Conservation (phyloP, 305 asterid genomes). For the Fraxinus xanthoxyloides region DNA sequence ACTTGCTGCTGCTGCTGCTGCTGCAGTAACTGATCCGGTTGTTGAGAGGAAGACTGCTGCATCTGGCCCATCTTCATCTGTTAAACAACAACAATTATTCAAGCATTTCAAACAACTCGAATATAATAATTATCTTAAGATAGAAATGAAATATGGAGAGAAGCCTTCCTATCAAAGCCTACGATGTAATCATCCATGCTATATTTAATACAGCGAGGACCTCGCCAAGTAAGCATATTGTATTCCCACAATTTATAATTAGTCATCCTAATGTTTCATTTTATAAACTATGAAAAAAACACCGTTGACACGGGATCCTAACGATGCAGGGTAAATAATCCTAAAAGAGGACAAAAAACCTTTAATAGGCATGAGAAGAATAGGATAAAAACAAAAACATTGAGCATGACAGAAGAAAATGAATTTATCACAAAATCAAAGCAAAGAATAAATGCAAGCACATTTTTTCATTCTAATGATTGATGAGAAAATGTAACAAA, state of each 20-base stretch:
- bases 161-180: not conserved
- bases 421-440: not conserved
- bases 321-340: not conserved
- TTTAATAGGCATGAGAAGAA: not conserved
- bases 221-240: not conserved
- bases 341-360: not conserved
- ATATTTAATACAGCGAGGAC: not conserved
- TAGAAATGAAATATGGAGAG: not conserved
- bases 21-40: slow-evolving; percentile 87
- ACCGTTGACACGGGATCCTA: not conserved
- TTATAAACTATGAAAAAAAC: not conserved
- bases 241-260: not conserved
- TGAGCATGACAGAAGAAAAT: not conserved
- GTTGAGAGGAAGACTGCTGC: slow-evolving; percentile 92
- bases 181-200: not conserved
- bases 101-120: not conserved
- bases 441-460: not conserved
- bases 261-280: not conserved
- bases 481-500: not conserved
- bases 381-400: not conserved
- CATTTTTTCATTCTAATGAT: not conserved
- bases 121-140: not conserved
- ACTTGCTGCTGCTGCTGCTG: slow-evolving; percentile 60
- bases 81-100: slow-evolving; percentile 2
- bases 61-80: slow-evolving; percentile 89